A percentile compares a stretch with the other conserved stretches of the same genome.
Conservation (phyloP, 306 rosid genomes). For the Parietaria judaica region DNA sequence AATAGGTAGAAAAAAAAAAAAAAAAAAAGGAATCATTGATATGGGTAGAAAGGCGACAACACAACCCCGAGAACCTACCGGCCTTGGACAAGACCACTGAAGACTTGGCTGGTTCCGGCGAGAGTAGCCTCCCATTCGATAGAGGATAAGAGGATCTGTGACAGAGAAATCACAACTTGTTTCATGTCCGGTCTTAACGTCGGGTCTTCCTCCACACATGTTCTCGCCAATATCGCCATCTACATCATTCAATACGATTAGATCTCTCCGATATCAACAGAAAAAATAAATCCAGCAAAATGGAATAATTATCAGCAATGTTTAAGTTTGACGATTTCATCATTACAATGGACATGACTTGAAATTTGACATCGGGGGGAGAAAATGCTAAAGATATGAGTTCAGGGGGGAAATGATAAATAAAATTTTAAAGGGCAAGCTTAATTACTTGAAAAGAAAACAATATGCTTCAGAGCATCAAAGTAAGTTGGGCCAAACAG, state of each 20-base stretch:
- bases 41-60: conserved; percentile 4
- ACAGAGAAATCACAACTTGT: conserved; percentile 71
- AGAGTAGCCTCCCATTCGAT: conserved; percentile 99
- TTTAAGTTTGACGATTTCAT: too few relatives aligned
- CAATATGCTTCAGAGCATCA: too few relatives aligned
- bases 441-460: too few relatives aligned
- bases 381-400: not conserved
- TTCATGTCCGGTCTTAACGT: conserved; percentile 88
- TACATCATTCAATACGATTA: conserved; percentile 11
- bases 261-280: not conserved
- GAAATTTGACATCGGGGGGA: too few relatives aligned
- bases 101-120: conserved; percentile 96
- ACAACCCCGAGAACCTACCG: conserved; percentile 31
- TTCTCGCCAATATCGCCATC: conserved; percentile 87
- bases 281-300: not conserved
- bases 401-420: not conserved
- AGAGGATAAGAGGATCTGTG: conserved; percentile 85
- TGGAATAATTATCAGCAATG: too few relatives aligned
- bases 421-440: too few relatives aligned
- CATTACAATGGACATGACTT: too few relatives aligned
- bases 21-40: not conserved
- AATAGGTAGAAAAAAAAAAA: not conserved
- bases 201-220: conserved; percentile 94
- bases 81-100: conserved; percentile 99
- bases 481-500: not conserved